phyloP scores from a whole-genome alignment of 108 stramenopile species.

The Cyclostephanos invisitatus region DNA sequence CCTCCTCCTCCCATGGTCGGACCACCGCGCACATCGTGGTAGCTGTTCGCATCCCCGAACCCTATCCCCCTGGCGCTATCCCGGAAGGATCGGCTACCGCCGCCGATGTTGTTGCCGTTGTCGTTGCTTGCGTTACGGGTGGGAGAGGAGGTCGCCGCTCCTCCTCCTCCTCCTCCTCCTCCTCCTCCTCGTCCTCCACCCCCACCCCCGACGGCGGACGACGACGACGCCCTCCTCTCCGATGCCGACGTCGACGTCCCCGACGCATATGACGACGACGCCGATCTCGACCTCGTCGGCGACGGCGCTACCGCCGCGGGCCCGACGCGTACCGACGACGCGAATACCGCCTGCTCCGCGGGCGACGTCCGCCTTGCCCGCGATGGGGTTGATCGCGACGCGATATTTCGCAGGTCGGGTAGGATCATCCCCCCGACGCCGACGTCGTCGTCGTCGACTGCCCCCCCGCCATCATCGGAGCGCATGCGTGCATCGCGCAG shows the following conservation, averaged over 20 bases:
- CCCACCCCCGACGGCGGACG: not conserved
- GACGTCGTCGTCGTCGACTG: not conserved
- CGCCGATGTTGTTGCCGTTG: not conserved
- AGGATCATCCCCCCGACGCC: not conserved
- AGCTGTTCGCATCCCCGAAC: conserved; percentile 11
- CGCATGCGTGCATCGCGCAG: conserved; percentile 15
- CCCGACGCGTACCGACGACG: not conserved
- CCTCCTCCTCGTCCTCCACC: not conserved
- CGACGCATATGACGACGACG: too few species aligned
- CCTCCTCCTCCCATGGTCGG: not conserved
- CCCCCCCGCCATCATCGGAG: not conserved
- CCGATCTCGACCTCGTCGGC: not conserved
- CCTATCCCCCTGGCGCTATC: conserved; percentile 5
- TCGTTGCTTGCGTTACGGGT: not conserved
- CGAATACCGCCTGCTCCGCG: conserved; percentile 11
- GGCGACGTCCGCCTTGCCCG: not conserved
- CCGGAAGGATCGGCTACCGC: not conserved
- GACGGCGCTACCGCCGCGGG: not conserved
- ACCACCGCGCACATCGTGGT: not conserved
- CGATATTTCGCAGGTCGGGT: not conserved
- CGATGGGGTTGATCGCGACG: not conserved
- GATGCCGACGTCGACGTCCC: not conserved
- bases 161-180: not conserved
- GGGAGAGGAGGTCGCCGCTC: not conserved
- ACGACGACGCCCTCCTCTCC: not conserved